A percentile compares a stretch with the other conserved stretches of the same genome.
These are phyloP conservation scores for Talaromyces liani DNA, from an alignment of 495 filamentous ascomycete genomes.

Conservation along the genomic window DNA sequence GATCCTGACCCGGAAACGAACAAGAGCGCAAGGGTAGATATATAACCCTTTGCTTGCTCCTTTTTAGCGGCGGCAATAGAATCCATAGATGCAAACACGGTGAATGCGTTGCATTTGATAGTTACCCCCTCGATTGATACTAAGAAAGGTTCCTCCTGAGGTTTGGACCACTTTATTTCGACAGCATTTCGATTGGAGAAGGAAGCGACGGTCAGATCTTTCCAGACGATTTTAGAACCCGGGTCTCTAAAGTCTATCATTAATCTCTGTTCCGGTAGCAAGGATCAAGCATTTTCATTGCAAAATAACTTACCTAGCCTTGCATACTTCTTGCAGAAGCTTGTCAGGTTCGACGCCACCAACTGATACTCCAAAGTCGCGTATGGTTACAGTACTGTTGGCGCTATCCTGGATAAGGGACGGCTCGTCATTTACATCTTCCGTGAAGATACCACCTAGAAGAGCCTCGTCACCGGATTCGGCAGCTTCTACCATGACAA, in stretches of 20 bases:
- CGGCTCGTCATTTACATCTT: constrained; percentile 28
- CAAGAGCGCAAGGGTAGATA: constrained; percentile 77
- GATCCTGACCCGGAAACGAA: constrained; percentile 65
- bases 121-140: constrained; percentile 30
- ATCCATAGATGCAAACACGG: constrained; percentile 60
- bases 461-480: constrained; percentile 49
- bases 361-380: constrained; percentile 77
- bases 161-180: constrained; percentile 72
- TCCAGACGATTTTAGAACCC: constrained; percentile 53
- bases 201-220: constrained; percentile 57
- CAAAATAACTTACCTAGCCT: constrained; percentile 53
- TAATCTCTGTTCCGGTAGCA: constrained; percentile 5
- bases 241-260: constrained; percentile 48
- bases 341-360: constrained; percentile 58
- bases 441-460: constrained; percentile 63
- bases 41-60: constrained; percentile 78
- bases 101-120: constrained; percentile 35
- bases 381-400: constrained; percentile 41
- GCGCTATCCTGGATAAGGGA: constrained; percentile 16
- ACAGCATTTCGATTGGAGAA: constrained; percentile 70
- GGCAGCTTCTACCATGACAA: constrained; percentile 42
- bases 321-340: constrained; percentile 80
- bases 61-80: constrained; percentile 64
- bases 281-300: not conserved
- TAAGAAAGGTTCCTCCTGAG: constrained; percentile 50